Evolutionary conservation across 805 yeast genomes (phyloP), one percentile per base, ranked within the genome.

Genomic region (Maudiozyma turicensis): DNA sequence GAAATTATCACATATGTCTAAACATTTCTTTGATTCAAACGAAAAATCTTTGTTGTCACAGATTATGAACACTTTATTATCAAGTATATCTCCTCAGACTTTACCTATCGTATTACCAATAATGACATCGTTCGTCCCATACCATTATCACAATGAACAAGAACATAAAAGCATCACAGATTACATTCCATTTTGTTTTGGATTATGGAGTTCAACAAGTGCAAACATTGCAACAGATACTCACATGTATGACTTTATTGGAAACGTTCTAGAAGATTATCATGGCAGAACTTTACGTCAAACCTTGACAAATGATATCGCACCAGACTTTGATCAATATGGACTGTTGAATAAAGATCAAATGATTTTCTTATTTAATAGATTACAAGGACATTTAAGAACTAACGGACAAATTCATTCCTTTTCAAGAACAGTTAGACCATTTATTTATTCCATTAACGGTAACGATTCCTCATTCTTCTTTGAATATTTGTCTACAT

Each of bases 271-370:
- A 1, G 73, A 75, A 57, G 67, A 72, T 33, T 72, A 76, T 5
- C 68, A 82, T 43, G 48, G 48, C 39, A 45, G 55, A 26, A 37
- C 56, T 9, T 39, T 66, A 14, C 51, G 63, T 35, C 33, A 66
- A 4, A 48, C 61, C 26, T 11, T 28, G 5, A 6, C 15, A 8
- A 32, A 40, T 29, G 32, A 35, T 1, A 14, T 40, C 8, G 20
- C 40, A 2, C 80, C 81, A 50, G 80, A 78, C 53, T 64, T 76
- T 49, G 76, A 78, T 0, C 67, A 72, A 32, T 80, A 66, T 63
- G 95, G 95, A 13, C 68, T 88, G 0, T 80, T 83, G 51, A 72
- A 82, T 0, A 70, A 72, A n/a, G 72, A 72, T 1, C 96, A 90
- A 59, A 71, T 86, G 53, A 68, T 74, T 28, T 71, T 72, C 50